Percentiles rank a stretch among this genome's conserved stretches.
These are phyloP conservation scores for Epichloe baconii DNA, from an alignment of 2,329 filamentous ascomycete species.

Conservation along the genomic window DNA sequence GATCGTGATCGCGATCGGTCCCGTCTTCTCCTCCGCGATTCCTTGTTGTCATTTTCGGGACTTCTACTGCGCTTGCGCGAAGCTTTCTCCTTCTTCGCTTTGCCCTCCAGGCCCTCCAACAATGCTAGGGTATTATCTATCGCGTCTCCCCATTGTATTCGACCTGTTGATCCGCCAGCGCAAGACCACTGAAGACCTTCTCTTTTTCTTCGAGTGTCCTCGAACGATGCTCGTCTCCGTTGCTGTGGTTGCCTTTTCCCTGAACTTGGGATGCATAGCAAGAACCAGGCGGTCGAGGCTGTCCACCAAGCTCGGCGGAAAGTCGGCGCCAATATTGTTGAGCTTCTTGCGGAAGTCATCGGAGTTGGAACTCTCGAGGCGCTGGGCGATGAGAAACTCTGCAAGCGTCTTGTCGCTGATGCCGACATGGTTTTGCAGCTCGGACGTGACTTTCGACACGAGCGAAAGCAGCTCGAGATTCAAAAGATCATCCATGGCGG, in stretches of 20 bases:
- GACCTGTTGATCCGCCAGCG: constrained; percentile 64
- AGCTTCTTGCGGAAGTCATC: constrained; percentile 65
- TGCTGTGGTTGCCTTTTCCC: constrained; percentile 33
- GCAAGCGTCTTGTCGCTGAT: constrained; percentile 89
- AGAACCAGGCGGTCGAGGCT: constrained; percentile 81
- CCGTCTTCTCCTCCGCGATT: constrained; percentile 28
- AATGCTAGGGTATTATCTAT: constrained; percentile 90
- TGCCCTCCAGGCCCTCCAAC: constrained; percentile 72
- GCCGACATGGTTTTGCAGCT: constrained; percentile 87
- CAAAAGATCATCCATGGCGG: constrained; percentile 74
- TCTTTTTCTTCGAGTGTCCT: constrained; percentile 56
- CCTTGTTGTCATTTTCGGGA: constrained; percentile 33
- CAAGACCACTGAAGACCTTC: constrained; percentile 79
- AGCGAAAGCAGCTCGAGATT: constrained; percentile 87
- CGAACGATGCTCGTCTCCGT: constrained; percentile 27
- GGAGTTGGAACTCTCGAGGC: constrained; percentile 58
- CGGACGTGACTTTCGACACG: constrained; percentile 86
- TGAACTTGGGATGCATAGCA: constrained; percentile 86
- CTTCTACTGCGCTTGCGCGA: constrained; percentile 47
- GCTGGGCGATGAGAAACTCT: constrained; percentile 90
- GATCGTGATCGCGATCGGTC: constrained; percentile 26
- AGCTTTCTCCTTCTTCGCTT: constrained; percentile 36
- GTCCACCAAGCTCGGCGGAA: constrained; percentile 75
- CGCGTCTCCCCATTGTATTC: constrained; percentile 38
- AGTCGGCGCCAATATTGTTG: constrained; percentile 63